Evolutionary conservation across 139 green algal genomes (phyloP).

Genomic region (Chlorella sp.): DNA sequence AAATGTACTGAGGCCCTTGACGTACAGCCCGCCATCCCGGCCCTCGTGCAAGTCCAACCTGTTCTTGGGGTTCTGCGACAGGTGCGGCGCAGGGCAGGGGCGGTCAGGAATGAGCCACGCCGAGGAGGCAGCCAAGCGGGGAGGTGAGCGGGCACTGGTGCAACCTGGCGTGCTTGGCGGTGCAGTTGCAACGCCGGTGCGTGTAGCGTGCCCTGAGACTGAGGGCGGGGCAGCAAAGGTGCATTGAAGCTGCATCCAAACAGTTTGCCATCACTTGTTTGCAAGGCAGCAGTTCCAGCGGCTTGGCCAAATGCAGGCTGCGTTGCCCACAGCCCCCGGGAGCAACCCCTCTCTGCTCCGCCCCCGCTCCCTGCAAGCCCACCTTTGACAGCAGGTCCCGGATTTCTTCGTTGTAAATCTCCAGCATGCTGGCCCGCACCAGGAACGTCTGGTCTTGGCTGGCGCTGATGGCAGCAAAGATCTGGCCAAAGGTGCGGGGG

Average conservation of each 20-base stretch:
- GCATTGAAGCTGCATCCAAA: neutral
- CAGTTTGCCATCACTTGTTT: neutral
- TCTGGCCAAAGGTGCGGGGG: slow-evolving; percentile 89
- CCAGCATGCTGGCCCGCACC: slow-evolving; percentile 65
- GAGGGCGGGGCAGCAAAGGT: neutral
- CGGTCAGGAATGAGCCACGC: neutral
- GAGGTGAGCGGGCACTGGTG: neutral
- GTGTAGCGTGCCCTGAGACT: no score
- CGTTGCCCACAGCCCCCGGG: no score
- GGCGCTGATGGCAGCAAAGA: slow-evolving; percentile 66
- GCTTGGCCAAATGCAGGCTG: no score
- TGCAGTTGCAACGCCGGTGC: no score
- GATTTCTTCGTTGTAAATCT: slow-evolving; percentile 94
- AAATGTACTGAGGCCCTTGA: slow-evolving; percentile 79
- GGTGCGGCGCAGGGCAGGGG: neutral
- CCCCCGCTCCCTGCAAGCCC: neutral
- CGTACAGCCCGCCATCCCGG: slow-evolving; percentile 70
- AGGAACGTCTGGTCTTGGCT: slow-evolving; percentile 84
- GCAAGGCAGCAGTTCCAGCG: no score
- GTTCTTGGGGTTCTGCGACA: slow-evolving; percentile 53
- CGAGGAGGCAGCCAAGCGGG: neutral
- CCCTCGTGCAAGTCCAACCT: slow-evolving; percentile 86
- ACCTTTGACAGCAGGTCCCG: slow-evolving; percentile 81
- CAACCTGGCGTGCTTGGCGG: no score
- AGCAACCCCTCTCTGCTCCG: neutral